phyloP scores from a whole-genome alignment of 2,329 filamentous ascomycete genomes.

The Ramichloridium luteum region DNA sequence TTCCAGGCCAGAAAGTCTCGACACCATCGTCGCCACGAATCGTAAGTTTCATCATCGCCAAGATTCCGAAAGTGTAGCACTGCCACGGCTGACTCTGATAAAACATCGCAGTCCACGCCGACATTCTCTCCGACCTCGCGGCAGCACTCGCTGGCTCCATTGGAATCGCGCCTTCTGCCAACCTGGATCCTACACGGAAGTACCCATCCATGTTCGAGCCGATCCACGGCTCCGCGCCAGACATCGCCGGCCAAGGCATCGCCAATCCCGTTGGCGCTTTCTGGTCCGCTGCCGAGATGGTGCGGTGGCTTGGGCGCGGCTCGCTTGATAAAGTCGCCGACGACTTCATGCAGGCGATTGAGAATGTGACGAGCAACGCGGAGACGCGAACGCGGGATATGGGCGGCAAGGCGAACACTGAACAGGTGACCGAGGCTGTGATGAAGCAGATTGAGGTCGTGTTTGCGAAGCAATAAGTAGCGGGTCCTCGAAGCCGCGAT shows the following conservation, averaged over 20 bases:
- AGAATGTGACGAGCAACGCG: conserved; percentile 43
- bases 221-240: conserved; percentile 36
- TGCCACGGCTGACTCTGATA: no score
- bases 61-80: no score
- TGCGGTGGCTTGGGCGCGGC: conserved; percentile 46
- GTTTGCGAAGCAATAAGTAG: conserved; percentile 19
- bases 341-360: conserved; percentile 46
- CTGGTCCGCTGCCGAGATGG: conserved; percentile 59
- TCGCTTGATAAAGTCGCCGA: conserved; percentile 42
- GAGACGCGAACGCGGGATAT: conserved; percentile 48
- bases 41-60: conserved; percentile 34
- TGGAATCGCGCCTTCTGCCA: conserved; percentile 59
- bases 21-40: conserved; percentile 39
- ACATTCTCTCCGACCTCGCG: conserved; percentile 52
- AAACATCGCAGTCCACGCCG: conserved; percentile 24
- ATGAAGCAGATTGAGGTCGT: conserved; percentile 39
- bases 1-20: conserved; percentile 32
- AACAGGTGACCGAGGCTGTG: conserved; percentile 47
- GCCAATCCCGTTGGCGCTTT: conserved; percentile 55
- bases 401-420: conserved; percentile 45
- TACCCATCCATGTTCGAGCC: conserved; percentile 53
- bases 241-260: conserved; percentile 51
- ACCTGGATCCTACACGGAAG: conserved; percentile 51
- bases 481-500: no score
- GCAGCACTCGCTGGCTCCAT: conserved; percentile 59